Conservation (phyloP, 768 basidiomycete species). For the Tricholoma hemisulphureum region DNA sequence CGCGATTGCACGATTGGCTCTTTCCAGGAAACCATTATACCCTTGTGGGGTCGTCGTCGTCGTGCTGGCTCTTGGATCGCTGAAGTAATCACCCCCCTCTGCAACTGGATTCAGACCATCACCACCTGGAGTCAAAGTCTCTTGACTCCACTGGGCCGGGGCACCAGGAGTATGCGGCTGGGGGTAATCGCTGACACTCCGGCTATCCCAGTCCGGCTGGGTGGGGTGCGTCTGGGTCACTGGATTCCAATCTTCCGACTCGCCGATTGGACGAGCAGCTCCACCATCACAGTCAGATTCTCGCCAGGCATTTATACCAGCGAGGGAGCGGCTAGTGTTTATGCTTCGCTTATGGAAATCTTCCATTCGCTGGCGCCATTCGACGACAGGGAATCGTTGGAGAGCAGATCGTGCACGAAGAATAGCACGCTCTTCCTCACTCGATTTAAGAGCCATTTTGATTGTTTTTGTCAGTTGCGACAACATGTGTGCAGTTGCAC, state of each 20-base stretch:
- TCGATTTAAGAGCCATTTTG: constrained; percentile 90
- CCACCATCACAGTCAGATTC: constrained; percentile 63
- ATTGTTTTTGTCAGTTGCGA: constrained; percentile 93
- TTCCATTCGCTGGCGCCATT: constrained; percentile 95
- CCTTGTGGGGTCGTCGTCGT: constrained; percentile 39
- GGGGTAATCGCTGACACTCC: constrained; percentile 50
- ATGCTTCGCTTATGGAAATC: constrained; percentile 92
- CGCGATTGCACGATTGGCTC: constrained; percentile 81
- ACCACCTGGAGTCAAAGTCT: constrained; percentile 49
- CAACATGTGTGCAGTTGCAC: constrained; percentile 88
- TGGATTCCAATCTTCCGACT: constrained; percentile 81
- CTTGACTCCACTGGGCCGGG: constrained; percentile 65
- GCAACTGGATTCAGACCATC: constrained; percentile 52
- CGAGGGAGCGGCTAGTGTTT: constrained; percentile 59
- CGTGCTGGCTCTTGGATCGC: constrained; percentile 33
- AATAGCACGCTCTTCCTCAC: constrained; percentile 87
- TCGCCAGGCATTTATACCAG: constrained; percentile 76
- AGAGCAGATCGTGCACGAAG: constrained; percentile 91
- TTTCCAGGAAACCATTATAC: constrained; percentile 79
- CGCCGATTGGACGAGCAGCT: constrained; percentile 49
- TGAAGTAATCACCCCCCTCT: constrained; percentile 58
- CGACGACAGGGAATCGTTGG: constrained; percentile 95
- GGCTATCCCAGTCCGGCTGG: constrained; percentile 75
- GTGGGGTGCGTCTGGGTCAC: constrained; percentile 60
- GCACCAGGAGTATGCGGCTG: constrained; percentile 45